These are phyloP conservation scores for Naganishia friedmannii DNA, from an alignment of 768 basidiomycete species.

Conservation along the genomic window DNA sequence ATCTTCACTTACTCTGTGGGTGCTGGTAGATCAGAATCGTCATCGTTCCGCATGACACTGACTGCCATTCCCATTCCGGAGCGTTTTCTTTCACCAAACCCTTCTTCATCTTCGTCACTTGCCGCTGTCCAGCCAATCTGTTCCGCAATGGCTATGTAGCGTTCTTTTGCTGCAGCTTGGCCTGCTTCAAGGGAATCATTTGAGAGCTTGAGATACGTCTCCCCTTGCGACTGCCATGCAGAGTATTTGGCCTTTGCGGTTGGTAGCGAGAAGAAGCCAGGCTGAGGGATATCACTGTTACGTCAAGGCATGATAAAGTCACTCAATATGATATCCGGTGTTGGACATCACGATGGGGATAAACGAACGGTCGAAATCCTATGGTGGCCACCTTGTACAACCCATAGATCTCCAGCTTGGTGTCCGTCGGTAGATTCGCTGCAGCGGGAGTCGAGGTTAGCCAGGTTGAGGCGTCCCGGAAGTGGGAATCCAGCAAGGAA, in stretches of 20 bases:
- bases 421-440: slow-evolving; percentile 43
- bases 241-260: slow-evolving; percentile 46
- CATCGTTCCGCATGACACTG: slow-evolving; percentile 37
- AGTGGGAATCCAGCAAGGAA: slow-evolving; percentile 25
- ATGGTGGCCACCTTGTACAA: slow-evolving; percentile 42
- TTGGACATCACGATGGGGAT: background rate
- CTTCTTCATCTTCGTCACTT: slow-evolving; percentile 32
- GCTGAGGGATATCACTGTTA: slow-evolving; percentile 41
- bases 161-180: slow-evolving; percentile 32
- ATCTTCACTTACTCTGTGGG: background rate
- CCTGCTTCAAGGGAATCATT: background rate
- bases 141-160: slow-evolving; percentile 43
- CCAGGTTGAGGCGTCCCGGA: slow-evolving; percentile 41
- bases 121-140: slow-evolving; percentile 41
- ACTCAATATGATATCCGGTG: background rate
- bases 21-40: background rate
- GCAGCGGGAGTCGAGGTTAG: slow-evolving; percentile 42
- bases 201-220: slow-evolving; percentile 24
- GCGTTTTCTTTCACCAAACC: slow-evolving; percentile 17
- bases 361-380: slow-evolving; percentile 42
- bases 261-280: slow-evolving; percentile 43
- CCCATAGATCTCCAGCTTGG: slow-evolving; percentile 50
- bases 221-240: slow-evolving; percentile 39
- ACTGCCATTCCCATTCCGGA: slow-evolving; percentile 41
- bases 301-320: background rate